A percentile compares a stretch with the other conserved stretches of the same genome.
phyloP scores from a whole-genome alignment of 208 protist genomes.

The Porcisia deanei region DNA sequence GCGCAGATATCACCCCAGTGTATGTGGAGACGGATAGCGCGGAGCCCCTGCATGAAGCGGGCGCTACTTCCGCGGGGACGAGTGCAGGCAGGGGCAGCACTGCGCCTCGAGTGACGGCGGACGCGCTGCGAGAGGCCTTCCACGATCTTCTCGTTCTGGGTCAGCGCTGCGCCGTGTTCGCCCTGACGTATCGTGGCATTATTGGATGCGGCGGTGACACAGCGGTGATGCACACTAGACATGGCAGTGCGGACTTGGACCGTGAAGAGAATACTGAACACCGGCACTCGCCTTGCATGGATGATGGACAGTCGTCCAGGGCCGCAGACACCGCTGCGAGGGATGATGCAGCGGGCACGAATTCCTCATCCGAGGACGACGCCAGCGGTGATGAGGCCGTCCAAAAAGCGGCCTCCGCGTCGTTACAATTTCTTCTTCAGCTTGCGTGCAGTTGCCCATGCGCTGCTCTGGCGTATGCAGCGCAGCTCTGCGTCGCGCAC shows the following conservation, averaged over 20 bases:
- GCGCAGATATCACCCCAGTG: not conserved
- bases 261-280: not conserved
- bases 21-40: not conserved
- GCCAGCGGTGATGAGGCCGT: slow-evolving; percentile 1
- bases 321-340: not conserved
- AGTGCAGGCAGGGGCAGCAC: not conserved
- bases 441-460: slow-evolving; percentile 80
- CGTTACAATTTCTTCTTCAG: slow-evolving; percentile 52
- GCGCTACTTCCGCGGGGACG: not conserved
- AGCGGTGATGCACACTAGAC: not conserved
- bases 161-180: slow-evolving; percentile 32
- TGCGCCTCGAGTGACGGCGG: slow-evolving; percentile 1
- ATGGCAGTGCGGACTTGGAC: not conserved
- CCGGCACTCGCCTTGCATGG: not conserved
- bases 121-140: slow-evolving; percentile 32
- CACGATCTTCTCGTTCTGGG: slow-evolving; percentile 32
- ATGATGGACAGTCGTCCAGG: not conserved
- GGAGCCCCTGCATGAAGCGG: not conserved
- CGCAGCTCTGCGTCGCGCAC: slow-evolving; percentile 65
- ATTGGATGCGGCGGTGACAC: not conserved
- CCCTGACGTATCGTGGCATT: slow-evolving; percentile 29
- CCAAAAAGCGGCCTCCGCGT: slow-evolving; percentile 35
- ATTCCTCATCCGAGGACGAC: slow-evolving; percentile 7
- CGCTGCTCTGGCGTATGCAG: slow-evolving; percentile 45
- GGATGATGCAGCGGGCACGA: not conserved